A percentile compares a stretch with the other conserved stretches of the same genome.
These are phyloP conservation scores for Gentiana macrophylla DNA, from an alignment of 257 asterid species.

Conservation along the genomic window DNA sequence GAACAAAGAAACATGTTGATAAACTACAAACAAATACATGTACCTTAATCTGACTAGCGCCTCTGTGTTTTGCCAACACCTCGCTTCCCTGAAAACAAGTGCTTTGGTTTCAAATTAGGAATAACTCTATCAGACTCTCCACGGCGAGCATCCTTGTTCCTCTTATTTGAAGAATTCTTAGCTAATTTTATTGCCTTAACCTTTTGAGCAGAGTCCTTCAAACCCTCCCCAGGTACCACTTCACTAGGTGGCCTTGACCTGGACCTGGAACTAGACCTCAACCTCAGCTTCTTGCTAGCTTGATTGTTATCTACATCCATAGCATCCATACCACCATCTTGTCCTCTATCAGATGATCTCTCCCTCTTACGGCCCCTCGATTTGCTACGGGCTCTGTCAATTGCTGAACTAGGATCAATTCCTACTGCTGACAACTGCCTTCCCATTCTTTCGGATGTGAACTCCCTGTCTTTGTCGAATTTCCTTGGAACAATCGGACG, in stretches of 20 bases:
- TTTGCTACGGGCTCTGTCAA: slow-evolving; percentile 66
- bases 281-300: slow-evolving; percentile 55
- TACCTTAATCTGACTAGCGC: slow-evolving; percentile 57
- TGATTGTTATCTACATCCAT: slow-evolving; percentile 72
- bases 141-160: slow-evolving; percentile 76
- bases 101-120: slow-evolving; percentile 73
- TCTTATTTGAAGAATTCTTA: slow-evolving; percentile 36
- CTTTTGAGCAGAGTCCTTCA: slow-evolving; percentile 68
- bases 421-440: slow-evolving; percentile 66
- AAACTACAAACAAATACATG: background rate
- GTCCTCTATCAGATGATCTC: slow-evolving; percentile 43
- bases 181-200: slow-evolving; percentile 54
- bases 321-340: slow-evolving; percentile 19
- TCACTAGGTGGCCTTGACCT: slow-evolving; percentile 56
- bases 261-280: slow-evolving; percentile 52
- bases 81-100: slow-evolving; percentile 81
- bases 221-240: slow-evolving; percentile 80
- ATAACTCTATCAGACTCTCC: slow-evolving; percentile 93
- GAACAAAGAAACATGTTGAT: no score
- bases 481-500: slow-evolving; percentile 76
- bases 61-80: slow-evolving; percentile 73
- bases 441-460: slow-evolving; percentile 72
- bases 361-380: slow-evolving; percentile 93
- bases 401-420: slow-evolving; percentile 67
- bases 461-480: slow-evolving; percentile 62